Evolutionary conservation across 805 yeast species (phyloP), one percentile per base, ranked within the genome.

Genomic region (Pichia manshurica): DNA sequence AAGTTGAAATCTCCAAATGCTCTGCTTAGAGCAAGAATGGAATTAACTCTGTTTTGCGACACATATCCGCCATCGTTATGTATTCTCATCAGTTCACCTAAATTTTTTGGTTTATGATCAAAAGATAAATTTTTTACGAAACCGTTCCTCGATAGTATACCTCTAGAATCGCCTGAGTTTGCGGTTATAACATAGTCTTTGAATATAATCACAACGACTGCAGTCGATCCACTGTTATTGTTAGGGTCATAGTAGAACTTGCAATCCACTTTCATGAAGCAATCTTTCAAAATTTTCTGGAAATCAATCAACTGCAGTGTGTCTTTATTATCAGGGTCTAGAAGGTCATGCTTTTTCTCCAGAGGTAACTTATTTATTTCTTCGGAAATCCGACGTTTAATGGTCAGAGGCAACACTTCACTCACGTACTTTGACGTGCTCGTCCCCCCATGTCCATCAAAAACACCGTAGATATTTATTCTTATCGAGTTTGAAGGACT

Each of bases 401-500:
- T 43, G 3, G 56, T 48, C 9, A 19, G 38, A 5, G 67, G 66
- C 21, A 80, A 64, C 20, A 60, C 59, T 20, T 69, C 69, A 37
- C 80, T 71, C 4, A 84, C 63, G 52, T 68, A 77, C 32, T 71
- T 71, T 1, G 90, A 80, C 20, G 84, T 73, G 22, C 74, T 73
- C 5, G 74, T 70, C 15, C 91, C 90, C 2, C 95, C 95, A 62
- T 85, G 95, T 2, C 95, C 95, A 63, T 85, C 95, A 63, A 82
- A 85, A 1, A 85, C 84, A 0, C 84, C 88, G 61, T 81, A 83
- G 3, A 84, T 72, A 48, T 71, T 70, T 12, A 63, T 41, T 38
- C 50, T 54, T 8, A 57, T 42, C 9, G 49, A 46, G 4, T 29
- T 22, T 2, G 7, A 22, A 23, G 28, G 13, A 2, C 34, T 35